Base-by-base conservation (phyloP, 2,329 filamentous ascomycete genomes). In the Didymella glomerata region DNA sequence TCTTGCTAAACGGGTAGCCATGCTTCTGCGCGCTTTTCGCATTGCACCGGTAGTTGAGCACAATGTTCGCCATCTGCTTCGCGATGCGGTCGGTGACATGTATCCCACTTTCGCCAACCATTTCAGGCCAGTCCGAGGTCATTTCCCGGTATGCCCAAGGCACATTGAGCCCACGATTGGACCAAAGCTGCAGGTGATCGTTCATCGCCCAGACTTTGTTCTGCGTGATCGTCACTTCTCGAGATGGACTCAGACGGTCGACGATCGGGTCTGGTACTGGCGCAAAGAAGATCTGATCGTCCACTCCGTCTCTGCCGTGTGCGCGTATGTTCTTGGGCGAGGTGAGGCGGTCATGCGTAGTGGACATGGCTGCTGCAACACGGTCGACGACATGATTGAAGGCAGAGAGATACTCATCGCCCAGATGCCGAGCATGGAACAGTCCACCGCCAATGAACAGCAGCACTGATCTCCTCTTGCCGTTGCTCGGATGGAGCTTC, bases 21-120 rank as follows among this genome's bases (percentile, higher is more conserved):
- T 75, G 72, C 16, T 71, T 62, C 13, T 64, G 63, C 3, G 74
- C 74, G 18, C 77, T 68, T 57, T 79, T 76, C 8, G 78, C 75
- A 68, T 87, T 87, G 74, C 86, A 88, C 44, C 82, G 80, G 27
- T 81, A 73, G 58, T 85, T 85, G 48, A 88, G 78, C 2, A 85
- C 69, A 18, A 86, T 70, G 65, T 87, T 82, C 14, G 83, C 81
- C 73, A 83, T 82, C 51, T 75, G 75, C 46, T 76, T 75, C 1
- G 81, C 80, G 27, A 86, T 78, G 25, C 70, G 74, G 14, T 81
- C 76, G 13, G 79, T 72, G 10, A 84, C 77, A 70, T 85, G 82
- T 24, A 86, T 64, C 14, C 84, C 83, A 57, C 80, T 81, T 42
- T 79, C 76, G 45, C 80, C 76, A 42, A 82, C 84, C 40, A 74